These are phyloP conservation scores for Nicotiana tabacum DNA, from an alignment of 257 asterid species.

Conservation along the genomic window DNA sequence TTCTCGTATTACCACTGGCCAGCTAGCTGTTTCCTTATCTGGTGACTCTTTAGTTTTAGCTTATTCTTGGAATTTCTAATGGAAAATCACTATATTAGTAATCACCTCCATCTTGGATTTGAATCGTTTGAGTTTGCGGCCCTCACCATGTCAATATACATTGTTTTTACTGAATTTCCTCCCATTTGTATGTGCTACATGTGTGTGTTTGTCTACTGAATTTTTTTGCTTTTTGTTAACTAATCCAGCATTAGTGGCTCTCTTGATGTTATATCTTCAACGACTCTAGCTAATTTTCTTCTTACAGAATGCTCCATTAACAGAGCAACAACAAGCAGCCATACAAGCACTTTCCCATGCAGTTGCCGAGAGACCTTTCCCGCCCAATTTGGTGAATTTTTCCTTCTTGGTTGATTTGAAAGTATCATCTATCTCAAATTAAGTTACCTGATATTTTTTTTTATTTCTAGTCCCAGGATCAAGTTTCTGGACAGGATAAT, in stretches of 20 bases:
- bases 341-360: conserved; percentile 89
- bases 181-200: neutral
- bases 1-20: neutral
- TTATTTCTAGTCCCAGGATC: conserved; percentile 54
- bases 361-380: conserved; percentile 87
- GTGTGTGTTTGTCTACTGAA: neutral
- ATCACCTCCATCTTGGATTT: neutral
- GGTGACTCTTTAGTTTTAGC: neutral
- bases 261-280: neutral
- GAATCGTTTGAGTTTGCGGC: neutral
- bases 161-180: neutral
- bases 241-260: neutral
- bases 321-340: conserved; percentile 91
- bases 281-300: neutral
- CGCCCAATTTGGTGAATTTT: conserved; percentile 61
- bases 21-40: neutral
- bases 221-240: neutral
- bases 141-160: neutral
- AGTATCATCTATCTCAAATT: neutral
- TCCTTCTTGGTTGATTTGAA: neutral
- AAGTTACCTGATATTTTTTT: conserved; percentile 10
- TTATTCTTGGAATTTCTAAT: neutral
- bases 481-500: conserved; percentile 49
- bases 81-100: neutral
- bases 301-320: conserved; percentile 80